These are phyloP conservation scores for Skeletonema grethae DNA, from an alignment of 108 stramenopile genomes.

Conservation along the genomic window DNA sequence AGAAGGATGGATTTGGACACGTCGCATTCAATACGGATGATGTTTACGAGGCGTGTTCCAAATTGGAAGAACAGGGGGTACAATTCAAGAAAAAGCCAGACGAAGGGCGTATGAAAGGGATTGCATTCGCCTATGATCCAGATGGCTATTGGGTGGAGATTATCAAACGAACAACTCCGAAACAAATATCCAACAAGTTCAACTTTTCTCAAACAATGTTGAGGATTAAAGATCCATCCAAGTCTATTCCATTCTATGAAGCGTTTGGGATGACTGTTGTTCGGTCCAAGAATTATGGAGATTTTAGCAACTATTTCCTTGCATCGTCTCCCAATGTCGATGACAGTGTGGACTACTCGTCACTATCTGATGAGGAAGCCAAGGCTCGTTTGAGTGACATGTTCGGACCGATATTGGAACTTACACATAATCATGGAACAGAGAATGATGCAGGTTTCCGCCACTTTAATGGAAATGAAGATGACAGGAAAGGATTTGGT, in stretches of 20 bases:
- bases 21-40: constrained; percentile 94
- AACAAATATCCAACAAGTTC: constrained; percentile 57
- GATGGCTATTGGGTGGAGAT: constrained; percentile 89
- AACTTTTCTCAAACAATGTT: constrained; percentile 97
- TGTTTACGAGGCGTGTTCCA: constrained; percentile 91
- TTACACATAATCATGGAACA: constrained; percentile 96
- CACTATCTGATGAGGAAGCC: constrained; percentile 47
- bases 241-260: constrained; percentile 88
- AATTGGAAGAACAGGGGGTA: constrained; percentile 71
- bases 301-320: constrained; percentile 96
- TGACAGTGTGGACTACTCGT: constrained; percentile 37
- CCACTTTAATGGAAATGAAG: constrained; percentile 96
- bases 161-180: constrained; percentile 53
- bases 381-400: constrained; percentile 26
- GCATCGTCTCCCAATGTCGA: constrained; percentile 65
- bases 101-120: constrained; percentile 88
- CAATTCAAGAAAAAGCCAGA: constrained; percentile 84
- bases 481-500: constrained; percentile 94
- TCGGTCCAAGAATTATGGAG: constrained; percentile 74
- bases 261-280: constrained; percentile 86
- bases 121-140: constrained; percentile 86
- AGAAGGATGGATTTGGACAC: constrained; percentile 97
- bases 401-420: constrained; percentile 85
- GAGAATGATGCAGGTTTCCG: constrained; percentile 78
- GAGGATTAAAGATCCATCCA: constrained; percentile 91